Percentiles rank a stretch among this genome's conserved stretches.
Evolutionary conservation across 129 eudicot genomes (phyloP).

Genomic region (Chrysanthemum seticuspe): DNA sequence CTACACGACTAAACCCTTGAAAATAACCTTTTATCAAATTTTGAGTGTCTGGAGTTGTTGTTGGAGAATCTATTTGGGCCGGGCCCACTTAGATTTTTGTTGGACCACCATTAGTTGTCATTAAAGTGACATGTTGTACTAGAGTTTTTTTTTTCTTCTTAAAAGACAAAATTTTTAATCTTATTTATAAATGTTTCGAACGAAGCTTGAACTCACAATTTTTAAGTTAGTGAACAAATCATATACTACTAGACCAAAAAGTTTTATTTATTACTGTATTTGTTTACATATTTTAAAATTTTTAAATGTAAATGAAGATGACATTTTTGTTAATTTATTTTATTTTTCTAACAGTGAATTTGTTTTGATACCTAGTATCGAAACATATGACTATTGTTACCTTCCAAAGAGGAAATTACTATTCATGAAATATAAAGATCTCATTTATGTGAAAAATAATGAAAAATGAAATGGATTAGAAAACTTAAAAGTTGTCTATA

Average conservation of each 20-base stretch:
- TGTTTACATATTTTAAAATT: neutral
- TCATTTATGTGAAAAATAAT: no score
- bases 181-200: no score
- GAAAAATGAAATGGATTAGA: neutral
- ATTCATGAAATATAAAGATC: neutral
- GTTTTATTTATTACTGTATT: neutral
- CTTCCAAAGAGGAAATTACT: neutral
- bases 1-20: neutral
- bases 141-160: neutral
- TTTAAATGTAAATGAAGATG: neutral
- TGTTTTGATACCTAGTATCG: neutral
- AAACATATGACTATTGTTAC: neutral
- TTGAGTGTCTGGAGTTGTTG: neutral
- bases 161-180: neutral
- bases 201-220: no score
- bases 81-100: constrained; percentile 13
- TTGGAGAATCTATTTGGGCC: constrained; percentile 21
- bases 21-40: neutral
- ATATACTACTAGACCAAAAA: neutral
- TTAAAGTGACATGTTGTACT: constrained; percentile 9
- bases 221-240: no score
- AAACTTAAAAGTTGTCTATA: no score
- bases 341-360: neutral
- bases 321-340: neutral
- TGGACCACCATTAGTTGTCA: constrained; percentile 28